These are phyloP conservation scores for Microthyrium microscopicum DNA, from an alignment of 2,329 filamentous ascomycete genomes.

Conservation along the genomic window DNA sequence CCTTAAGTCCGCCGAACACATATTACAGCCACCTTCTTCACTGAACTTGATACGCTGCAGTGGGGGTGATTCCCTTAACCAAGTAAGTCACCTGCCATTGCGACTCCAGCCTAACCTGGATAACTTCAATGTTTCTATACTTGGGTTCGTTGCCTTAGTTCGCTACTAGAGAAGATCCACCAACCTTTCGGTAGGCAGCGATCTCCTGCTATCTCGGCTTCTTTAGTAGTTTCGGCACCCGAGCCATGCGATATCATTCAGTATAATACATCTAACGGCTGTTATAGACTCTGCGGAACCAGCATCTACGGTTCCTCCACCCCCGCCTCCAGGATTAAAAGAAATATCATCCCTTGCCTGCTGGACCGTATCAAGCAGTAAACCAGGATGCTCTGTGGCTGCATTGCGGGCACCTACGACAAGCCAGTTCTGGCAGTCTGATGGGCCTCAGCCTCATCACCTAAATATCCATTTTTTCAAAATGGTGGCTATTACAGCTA, in stretches of 20 bases:
- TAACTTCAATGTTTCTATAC: too few species aligned
- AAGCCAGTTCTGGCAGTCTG: slow-evolving; percentile 67
- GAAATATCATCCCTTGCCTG: slow-evolving; percentile 73
- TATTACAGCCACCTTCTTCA: too few species aligned
- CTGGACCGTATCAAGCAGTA: slow-evolving; percentile 68
- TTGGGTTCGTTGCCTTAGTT: background rate
- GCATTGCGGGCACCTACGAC: slow-evolving; percentile 61
- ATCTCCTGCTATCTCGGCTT: too few species aligned
- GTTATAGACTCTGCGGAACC: slow-evolving; percentile 1
- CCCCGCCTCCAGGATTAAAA: slow-evolving; percentile 39
- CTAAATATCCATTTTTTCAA: slow-evolving; percentile 78
- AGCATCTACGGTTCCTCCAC: slow-evolving; percentile 12
- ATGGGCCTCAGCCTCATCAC: slow-evolving; percentile 68
- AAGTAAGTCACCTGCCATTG: too few species aligned
- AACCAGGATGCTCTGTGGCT: slow-evolving; percentile 63
- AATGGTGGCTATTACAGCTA: slow-evolving; percentile 58
- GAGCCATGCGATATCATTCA: too few species aligned
- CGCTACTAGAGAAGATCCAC: background rate
- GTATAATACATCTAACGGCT: slow-evolving; percentile 2
- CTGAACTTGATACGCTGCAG: too few species aligned
- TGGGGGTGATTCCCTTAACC: too few species aligned
- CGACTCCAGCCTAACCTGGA: too few species aligned
- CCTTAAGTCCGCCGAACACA: too few species aligned
- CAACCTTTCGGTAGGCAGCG: too few species aligned
- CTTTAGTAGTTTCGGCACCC: background rate